Evolutionary conservation across 2,329 filamentous ascomycete species (phyloP), one percentile per base, ranked within the genome.

Genomic region (Lojkania enalia): DNA sequence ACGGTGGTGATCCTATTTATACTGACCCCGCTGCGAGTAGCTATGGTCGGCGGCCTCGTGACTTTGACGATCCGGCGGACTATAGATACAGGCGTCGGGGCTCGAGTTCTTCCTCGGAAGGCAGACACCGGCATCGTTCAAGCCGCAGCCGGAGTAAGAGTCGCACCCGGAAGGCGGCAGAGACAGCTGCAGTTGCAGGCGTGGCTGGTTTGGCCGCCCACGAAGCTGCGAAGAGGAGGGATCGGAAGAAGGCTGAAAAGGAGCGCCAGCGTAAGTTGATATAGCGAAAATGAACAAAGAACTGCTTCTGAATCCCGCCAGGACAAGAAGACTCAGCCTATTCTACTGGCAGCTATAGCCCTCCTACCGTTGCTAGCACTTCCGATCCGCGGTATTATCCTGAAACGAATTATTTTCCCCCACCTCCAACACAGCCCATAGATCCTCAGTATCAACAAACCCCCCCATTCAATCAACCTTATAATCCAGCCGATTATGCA

Each of bases 1-100:
- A 86, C 64, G 83, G 82, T 52, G 75, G 78, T 61, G 78, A 81
- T 60, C 82, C 82, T 5, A 80, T 85, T 42, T 77, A 81, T 55
- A 77, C 79, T 56, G 80, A 80, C 48, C 56, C 71, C 19, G 72
- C 71, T 40, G 70, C 75, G 49, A 75, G 76, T 51, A 74, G 76
- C 49, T 71, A 74, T 18, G 69, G 71, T 25, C 57, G 59, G 27
- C 61, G 64, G 35, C 61, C 58, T 41, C 63, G 61, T 40, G 65
- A 61, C 23, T 62, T 65, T 48, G 70, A 72, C 38, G 70, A 71
- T 53, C 71, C 71, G 20, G 71, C 69, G 32, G 66, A 66, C 36
- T 67, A 71, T 45, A 65, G 71, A 36, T 64, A 77, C 60, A 46
- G 58, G 39, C 61, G 74, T 70, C 58, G 75, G 60, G 52, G 73